phyloP scores from a whole-genome alignment of 306 rosid species.

The Cyamopsis tetragonoloba region DNA sequence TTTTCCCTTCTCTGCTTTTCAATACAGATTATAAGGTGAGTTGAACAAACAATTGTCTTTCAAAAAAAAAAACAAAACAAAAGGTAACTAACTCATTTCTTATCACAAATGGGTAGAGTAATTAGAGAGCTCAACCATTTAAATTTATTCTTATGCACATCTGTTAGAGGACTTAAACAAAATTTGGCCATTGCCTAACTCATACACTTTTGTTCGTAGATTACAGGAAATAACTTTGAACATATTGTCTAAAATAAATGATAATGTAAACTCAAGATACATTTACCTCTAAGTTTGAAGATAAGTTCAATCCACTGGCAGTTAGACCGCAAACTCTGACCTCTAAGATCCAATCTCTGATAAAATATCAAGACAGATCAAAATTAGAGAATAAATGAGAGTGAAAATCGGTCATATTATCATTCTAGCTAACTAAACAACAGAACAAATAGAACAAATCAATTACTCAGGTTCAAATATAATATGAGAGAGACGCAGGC shows the following conservation, averaged over 20 bases:
- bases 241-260: conserved; percentile 4
- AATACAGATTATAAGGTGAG: not conserved
- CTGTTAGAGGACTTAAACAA: not conserved
- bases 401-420: not conserved
- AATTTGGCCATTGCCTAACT: not conserved
- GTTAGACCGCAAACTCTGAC: conserved; percentile 92
- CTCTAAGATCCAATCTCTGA: conserved; percentile 97
- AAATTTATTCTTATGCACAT: not conserved
- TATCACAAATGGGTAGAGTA: not conserved
- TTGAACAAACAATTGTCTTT: not conserved
- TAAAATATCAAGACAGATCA: conserved; percentile 27
- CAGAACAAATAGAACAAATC: no score
- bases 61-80: conserved; percentile 3
- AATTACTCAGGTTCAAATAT: not conserved
- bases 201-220: not conserved
- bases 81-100: not conserved
- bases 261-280: not conserved
- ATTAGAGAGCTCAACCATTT: not conserved
- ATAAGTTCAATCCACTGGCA: conserved; percentile 87
- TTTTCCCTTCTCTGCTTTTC: not conserved
- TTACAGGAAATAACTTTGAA: not conserved
- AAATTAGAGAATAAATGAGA: conserved; percentile 10
- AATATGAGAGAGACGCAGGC: conserved; percentile 6
- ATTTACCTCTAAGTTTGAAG: conserved; percentile 87
- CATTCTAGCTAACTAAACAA: not conserved